A percentile compares a stretch with the other conserved stretches of the same genome.
phyloP scores from a whole-genome alignment of 2,329 filamentous ascomycete species.

The Talaromyces sp. region DNA sequence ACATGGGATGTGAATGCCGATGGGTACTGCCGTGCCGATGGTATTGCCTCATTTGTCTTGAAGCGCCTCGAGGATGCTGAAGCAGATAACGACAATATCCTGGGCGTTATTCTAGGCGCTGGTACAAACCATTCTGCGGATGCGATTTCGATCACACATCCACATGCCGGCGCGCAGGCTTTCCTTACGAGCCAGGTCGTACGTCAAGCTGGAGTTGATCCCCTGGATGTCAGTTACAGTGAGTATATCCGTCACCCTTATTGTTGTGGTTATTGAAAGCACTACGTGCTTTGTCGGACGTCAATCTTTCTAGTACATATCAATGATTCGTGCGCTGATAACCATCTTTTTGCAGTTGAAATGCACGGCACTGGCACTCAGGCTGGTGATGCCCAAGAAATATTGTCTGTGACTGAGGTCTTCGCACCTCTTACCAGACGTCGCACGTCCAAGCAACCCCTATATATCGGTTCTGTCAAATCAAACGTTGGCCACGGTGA shows the following conservation, averaged over 20 bases:
- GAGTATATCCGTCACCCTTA: too few species aligned
- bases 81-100: constrained; percentile 65
- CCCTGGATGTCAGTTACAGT: constrained; percentile 69
- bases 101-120: constrained; percentile 73
- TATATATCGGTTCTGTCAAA: constrained; percentile 64
- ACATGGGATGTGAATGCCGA: constrained; percentile 79
- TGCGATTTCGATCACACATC: too few species aligned
- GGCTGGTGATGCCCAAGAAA: constrained; percentile 78
- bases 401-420: constrained; percentile 68
- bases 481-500: constrained; percentile 65
- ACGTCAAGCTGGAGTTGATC: constrained; percentile 70
- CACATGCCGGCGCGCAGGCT: constrained; percentile 73
- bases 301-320: too few species aligned
- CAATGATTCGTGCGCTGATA: too few species aligned
- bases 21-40: constrained; percentile 58
- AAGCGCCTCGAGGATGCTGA: constrained; percentile 78
- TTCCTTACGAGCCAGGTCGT: constrained; percentile 69
- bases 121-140: constrained; percentile 71
- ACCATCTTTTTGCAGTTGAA: constrained; percentile 54
- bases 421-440: constrained; percentile 57
- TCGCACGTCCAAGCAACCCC: constrained; percentile 49
- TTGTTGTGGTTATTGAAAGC: too few species aligned
- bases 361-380: constrained; percentile 90
- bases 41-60: constrained; percentile 64
- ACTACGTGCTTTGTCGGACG: too few species aligned